Conservation (phyloP, 2,329 filamentous ascomycete genomes). For the Aspergillus brasiliensis region DNA sequence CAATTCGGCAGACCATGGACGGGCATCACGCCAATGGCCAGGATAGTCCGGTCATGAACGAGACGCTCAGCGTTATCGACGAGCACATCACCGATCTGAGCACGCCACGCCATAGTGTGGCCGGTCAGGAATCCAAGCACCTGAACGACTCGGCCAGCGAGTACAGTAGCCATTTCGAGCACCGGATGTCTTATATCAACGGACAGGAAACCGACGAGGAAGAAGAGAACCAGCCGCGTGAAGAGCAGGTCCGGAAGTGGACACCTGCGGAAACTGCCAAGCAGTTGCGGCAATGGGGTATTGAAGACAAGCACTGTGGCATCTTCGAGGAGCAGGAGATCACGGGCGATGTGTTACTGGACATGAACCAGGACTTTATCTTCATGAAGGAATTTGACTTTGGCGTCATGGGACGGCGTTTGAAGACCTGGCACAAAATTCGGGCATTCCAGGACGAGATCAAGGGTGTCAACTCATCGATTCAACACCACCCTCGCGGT, state of each 20-base stretch:
- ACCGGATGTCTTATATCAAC: constrained; percentile 85
- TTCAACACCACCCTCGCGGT: constrained; percentile 28
- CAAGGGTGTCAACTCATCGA: constrained; percentile 57
- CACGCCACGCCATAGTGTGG: constrained; percentile 58
- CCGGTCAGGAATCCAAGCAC: constrained; percentile 53
- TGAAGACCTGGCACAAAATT: constrained; percentile 97
- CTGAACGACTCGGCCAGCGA: constrained; percentile 83
- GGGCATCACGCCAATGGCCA: constrained; percentile 52
- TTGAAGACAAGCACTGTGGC: constrained; percentile 88
- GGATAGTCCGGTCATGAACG: constrained; percentile 81
- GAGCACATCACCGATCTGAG: constrained; percentile 92
- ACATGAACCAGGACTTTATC: constrained; percentile 92
- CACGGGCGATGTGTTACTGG: constrained; percentile 84
- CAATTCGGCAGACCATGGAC: constrained; percentile 50
- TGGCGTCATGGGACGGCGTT: constrained; percentile 81
- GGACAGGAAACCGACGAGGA: constrained; percentile 96
- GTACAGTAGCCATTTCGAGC: constrained; percentile 77
- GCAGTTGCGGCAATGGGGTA: constrained; percentile 79
- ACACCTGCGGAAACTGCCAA: constrained; percentile 80
- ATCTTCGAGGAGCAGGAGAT: constrained; percentile 97
- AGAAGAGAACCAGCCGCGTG: constrained; percentile 69
- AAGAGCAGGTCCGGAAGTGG: constrained; percentile 78
- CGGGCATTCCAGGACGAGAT: constrained; percentile 89
- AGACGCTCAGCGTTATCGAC: constrained; percentile 93
- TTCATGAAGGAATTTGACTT: constrained; percentile 96